phyloP scores from a whole-genome alignment of 208 protist species.

The Crithidia thermophila region DNA sequence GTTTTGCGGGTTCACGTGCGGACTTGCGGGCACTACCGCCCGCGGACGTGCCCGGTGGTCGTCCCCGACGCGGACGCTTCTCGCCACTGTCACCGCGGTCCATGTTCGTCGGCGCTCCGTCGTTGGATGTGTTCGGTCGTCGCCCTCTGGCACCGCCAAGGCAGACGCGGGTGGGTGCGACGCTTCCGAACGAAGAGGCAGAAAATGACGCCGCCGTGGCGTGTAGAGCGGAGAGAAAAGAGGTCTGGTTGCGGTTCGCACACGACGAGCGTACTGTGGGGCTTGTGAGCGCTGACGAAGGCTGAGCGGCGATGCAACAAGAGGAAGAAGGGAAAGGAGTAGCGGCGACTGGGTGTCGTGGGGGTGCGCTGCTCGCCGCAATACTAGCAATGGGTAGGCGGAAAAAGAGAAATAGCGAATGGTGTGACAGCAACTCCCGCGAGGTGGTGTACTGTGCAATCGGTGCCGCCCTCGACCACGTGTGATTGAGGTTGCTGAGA shows the following conservation, averaged over 20 bases:
- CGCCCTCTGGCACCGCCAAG: background rate
- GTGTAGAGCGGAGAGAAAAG: background rate
- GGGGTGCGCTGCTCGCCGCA: background rate
- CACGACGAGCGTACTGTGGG: too few species aligned
- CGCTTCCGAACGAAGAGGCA: background rate
- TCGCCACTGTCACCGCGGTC: background rate
- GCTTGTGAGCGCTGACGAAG: background rate
- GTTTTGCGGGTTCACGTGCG: background rate
- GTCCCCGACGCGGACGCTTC: slow-evolving; percentile 3
- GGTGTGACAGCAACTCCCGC: too few species aligned
- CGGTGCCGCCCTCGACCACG: too few species aligned
- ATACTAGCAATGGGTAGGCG: too few species aligned
- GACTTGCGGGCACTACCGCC: background rate
- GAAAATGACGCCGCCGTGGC: background rate
- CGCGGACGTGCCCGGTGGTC: background rate
- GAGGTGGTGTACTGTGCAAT: too few species aligned
- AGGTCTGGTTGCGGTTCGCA: background rate
- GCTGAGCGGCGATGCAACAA: background rate
- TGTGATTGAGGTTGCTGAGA: too few species aligned
- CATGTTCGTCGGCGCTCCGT: background rate
- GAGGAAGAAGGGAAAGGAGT: background rate
- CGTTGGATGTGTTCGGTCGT: background rate
- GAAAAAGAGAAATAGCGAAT: too few species aligned
- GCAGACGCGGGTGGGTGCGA: background rate
- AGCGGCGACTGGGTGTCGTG: background rate